Percentiles rank a stretch among this genome's conserved stretches.
These are phyloP conservation scores for Podochytrium sp. DNA, from an alignment of 192 early-diverging fungal genomes.

Conservation along the genomic window DNA sequence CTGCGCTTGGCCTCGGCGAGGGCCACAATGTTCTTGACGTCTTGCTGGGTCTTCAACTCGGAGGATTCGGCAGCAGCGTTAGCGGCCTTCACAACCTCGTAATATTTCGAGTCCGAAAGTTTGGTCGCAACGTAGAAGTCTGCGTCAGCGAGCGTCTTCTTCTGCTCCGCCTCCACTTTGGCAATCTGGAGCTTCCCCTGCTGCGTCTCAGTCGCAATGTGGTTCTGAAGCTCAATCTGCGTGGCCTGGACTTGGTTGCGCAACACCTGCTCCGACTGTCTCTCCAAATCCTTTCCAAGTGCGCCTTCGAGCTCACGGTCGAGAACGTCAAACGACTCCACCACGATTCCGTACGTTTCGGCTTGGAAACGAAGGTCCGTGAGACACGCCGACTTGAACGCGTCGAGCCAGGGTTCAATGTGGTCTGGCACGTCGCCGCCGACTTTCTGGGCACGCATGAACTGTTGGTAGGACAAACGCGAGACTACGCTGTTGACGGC, in stretches of 20 bases:
- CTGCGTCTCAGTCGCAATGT: slow-evolving; percentile 53
- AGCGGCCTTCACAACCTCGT: slow-evolving; percentile 43
- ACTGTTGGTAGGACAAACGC: slow-evolving; percentile 49
- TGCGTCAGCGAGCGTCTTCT: slow-evolving; percentile 47
- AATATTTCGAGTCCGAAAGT: slow-evolving; percentile 41
- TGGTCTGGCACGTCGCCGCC: slow-evolving; percentile 51
- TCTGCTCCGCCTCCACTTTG: slow-evolving; percentile 45
- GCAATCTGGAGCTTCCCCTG: slow-evolving; percentile 42
- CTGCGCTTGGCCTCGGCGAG: slow-evolving; percentile 46
- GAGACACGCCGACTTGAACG: slow-evolving; percentile 53
- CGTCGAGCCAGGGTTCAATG: slow-evolving; percentile 49
- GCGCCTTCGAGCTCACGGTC: slow-evolving; percentile 49
- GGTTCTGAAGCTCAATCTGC: slow-evolving; percentile 47
- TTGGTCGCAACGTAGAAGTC: slow-evolving; percentile 39
- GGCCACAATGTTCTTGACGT: slow-evolving; percentile 51
- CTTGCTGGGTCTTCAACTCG: slow-evolving; percentile 39
- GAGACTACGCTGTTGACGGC: slow-evolving; percentile 52
- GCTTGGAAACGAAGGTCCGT: slow-evolving; percentile 40
- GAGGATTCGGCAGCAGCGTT: slow-evolving; percentile 46
- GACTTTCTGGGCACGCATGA: slow-evolving; percentile 52
- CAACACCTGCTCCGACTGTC: slow-evolving; percentile 45
- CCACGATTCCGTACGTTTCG: slow-evolving; percentile 41
- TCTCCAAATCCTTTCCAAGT: slow-evolving; percentile 51
- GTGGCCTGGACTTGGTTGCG: slow-evolving; percentile 54
- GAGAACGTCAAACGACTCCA: slow-evolving; percentile 51